A percentile compares a stretch with the other conserved stretches of the same genome.
phyloP scores from a whole-genome alignment of 2,329 filamentous ascomycete species.

The Cladosporium sp. region DNA sequence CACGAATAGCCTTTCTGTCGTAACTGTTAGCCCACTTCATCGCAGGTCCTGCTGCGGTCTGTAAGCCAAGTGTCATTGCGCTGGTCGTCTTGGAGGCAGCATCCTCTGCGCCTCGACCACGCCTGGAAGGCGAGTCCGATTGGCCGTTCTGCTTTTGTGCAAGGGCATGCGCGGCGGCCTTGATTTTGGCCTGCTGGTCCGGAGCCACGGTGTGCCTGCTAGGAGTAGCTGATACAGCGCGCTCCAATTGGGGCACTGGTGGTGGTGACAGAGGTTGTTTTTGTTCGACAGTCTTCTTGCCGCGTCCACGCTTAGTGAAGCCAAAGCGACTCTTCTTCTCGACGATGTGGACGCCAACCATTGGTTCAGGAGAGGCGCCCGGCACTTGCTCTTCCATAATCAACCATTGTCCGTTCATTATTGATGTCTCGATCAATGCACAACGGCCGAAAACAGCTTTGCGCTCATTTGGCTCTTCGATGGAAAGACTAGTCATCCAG shows the following conservation, averaged over 20 bases:
- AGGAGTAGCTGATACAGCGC: conserved; percentile 46
- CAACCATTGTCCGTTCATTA: conserved; percentile 79
- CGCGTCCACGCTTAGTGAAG: conserved; percentile 67
- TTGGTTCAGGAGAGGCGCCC: conserved; percentile 79
- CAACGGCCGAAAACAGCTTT: conserved; percentile 95
- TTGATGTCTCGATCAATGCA: conserved; percentile 83
- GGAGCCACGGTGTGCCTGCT: conserved; percentile 84
- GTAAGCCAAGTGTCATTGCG: conserved; percentile 80
- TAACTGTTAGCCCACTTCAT: conserved; percentile 97
- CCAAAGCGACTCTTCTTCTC: conserved; percentile 85
- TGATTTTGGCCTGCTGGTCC: conserved; percentile 89
- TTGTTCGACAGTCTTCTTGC: conserved; percentile 64
- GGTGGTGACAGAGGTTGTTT: conserved; percentile 53
- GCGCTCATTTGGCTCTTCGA: conserved; percentile 76
- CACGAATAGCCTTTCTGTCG: conserved; percentile 80
- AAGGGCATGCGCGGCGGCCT: conserved; percentile 81
- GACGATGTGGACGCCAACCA: conserved; percentile 81
- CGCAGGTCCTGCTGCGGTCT: conserved; percentile 83
- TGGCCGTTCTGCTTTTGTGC: conserved; percentile 57
- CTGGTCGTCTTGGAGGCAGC: conserved; percentile 74
- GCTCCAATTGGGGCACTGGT: conserved; percentile 37
- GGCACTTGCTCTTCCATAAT: conserved; percentile 96
- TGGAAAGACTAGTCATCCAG: conserved; percentile 94
- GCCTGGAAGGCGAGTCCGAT: conserved; percentile 34
- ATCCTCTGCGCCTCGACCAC: conserved; percentile 52